Conservation (phyloP, 2,329 filamentous ascomycete species). For the Pseudogymnoascus destructans region DNA sequence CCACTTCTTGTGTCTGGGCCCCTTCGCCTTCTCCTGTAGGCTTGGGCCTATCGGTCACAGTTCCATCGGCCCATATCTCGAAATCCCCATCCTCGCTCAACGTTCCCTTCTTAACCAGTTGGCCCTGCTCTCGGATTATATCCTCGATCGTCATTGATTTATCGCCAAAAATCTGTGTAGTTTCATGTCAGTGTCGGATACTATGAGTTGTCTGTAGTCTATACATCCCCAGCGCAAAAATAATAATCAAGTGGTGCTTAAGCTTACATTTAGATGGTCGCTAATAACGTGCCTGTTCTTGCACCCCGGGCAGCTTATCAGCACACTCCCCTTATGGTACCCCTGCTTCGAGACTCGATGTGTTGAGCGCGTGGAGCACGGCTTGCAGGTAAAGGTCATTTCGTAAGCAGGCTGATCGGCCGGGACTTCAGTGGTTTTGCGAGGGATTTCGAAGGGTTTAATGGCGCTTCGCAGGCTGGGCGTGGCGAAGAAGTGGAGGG, state of each 20-base stretch:
- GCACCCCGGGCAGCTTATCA: constrained; percentile 81
- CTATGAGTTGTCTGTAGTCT: not conserved
- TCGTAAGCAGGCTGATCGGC: constrained; percentile 54
- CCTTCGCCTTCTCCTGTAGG: not conserved
- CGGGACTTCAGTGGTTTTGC: not conserved
- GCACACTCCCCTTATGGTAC: constrained; percentile 78
- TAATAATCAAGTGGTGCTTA: not conserved
- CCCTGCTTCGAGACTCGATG: constrained; percentile 88
- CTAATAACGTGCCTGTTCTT: constrained; percentile 81
- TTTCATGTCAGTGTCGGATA: constrained; percentile 7
- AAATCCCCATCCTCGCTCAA: constrained; percentile 70
- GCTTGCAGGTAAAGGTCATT: constrained; percentile 84
- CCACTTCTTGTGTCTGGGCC: not conserved
- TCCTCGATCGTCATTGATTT: constrained; percentile 60
- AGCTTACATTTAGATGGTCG: constrained; percentile 60
- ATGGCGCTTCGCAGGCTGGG: constrained; percentile 3
- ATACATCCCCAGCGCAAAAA: not conserved
- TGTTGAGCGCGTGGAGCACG: constrained; percentile 65
- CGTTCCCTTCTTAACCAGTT: constrained; percentile 57
- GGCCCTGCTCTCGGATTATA: constrained; percentile 62
- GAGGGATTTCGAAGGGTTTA: constrained; percentile 1
- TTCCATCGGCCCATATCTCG: constrained; percentile 72
- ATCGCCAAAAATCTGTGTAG: constrained; percentile 56
- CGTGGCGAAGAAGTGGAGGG: constrained; percentile 1
- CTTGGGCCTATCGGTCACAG: constrained; percentile 15